Base-by-base conservation (phyloP, 768 basidiomycete species). In the Termitomyces sp. region DNA sequence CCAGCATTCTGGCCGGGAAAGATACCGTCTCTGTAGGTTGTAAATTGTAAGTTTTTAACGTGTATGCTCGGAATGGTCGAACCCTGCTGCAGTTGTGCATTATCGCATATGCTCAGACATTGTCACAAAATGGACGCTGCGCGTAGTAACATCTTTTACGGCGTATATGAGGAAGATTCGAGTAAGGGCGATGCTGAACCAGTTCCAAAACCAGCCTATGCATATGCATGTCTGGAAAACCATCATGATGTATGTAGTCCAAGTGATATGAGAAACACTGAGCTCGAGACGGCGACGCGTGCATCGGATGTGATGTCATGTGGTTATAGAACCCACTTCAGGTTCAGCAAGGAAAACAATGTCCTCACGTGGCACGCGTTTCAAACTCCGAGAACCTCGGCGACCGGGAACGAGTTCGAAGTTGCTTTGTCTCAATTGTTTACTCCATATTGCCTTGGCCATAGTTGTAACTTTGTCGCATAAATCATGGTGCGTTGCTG, bases 1-100 rank as follows among this genome's bases (percentile, higher is more conserved):
- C 7, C 59, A 6, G 73, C 74, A 1, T 82, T 82, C 61, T 78
- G 74, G 68, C 77, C 76, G 0, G 75, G 74, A 16, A 68, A 66
- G 55, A 73, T 77, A 51, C 52, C 52, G 5, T 57, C 58, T 22
- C 48, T 57, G 53, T 60, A 62, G 20, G 33, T 39, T 4, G 5
- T 13, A n/a, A 7, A 24, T 39, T 4, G 5, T 13, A n/a, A 7
- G 10, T n/a, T 39, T 9, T 7, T 28, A n/a, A 28, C 18, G 1
- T 39, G 16, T 28, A 39, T n/a, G 10, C 15, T 41, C 29, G 26
- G 10, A n/a, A 41, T 28, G n/a, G 1, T 18, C 4, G 20, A 28
- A 9, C 10, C 12, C 24, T 51, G 51, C 9, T 37, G n/a, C n/a
- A n/a, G n/a, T n/a, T n/a, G 16, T 37, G 50, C 16, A 37, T 51